Evolutionary conservation across 192 early-diverging fungal species (phyloP).

Genomic region (Linnemannia schmuckeri): DNA sequence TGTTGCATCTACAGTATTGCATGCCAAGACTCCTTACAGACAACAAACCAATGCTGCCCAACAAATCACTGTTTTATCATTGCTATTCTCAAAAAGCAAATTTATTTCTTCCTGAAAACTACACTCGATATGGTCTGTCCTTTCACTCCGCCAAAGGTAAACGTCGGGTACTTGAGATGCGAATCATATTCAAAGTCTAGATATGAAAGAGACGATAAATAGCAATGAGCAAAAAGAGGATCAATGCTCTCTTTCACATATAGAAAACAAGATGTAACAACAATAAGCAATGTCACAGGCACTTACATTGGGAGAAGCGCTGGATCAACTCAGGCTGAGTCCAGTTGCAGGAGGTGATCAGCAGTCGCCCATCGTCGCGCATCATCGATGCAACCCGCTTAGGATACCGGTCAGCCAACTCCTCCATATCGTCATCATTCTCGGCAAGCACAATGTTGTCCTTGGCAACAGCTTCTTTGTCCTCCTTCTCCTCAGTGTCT

Average conservation of each 20-base stretch:
- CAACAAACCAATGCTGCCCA: too few relatives aligned
- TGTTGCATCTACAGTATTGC: too few relatives aligned
- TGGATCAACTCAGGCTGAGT: slow-evolving; percentile 87
- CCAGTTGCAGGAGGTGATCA: slow-evolving; percentile 97
- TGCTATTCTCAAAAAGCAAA: too few relatives aligned
- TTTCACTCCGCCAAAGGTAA: slow-evolving; percentile 88
- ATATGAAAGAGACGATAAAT: not conserved
- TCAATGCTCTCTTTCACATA: not conserved
- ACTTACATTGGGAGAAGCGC: slow-evolving; percentile 69
- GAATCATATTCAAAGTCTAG: slow-evolving; percentile 73
- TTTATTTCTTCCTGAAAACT: slow-evolving; percentile 73
- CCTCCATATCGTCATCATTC: slow-evolving; percentile 56
- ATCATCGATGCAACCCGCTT: slow-evolving; percentile 74
- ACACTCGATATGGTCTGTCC: slow-evolving; percentile 93
- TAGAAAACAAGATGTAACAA: not conserved
- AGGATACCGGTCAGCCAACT: slow-evolving; percentile 63
- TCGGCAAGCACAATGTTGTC: slow-evolving; percentile 44
- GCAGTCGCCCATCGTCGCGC: slow-evolving; percentile 72
- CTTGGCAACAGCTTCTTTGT: slow-evolving; percentile 9
- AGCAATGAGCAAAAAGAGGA: not conserved
- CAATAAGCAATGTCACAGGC: not conserved
- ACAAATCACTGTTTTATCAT: too few relatives aligned
- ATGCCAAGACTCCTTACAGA: too few relatives aligned
- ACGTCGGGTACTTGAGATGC: slow-evolving; percentile 85
- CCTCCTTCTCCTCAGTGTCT: not conserved